Evolutionary conservation across 2,329 filamentous ascomycete species (phyloP).

Genomic region (Talaromyces albobiverticillius): DNA sequence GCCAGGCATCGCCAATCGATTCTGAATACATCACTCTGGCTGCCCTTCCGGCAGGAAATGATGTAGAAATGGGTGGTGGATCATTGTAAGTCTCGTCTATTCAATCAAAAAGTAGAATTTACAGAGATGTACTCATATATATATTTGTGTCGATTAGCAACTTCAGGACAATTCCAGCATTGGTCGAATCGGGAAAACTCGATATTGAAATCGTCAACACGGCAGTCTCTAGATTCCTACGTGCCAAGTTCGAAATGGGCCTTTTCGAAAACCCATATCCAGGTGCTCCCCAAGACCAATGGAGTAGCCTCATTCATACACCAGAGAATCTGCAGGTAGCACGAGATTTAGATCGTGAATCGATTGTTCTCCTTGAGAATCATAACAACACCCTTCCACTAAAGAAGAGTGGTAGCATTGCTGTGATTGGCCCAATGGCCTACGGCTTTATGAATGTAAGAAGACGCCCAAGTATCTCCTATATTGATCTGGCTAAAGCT

Average conservation of each 20-base stretch:
- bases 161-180: slow-evolving; percentile 63
- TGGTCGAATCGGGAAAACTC: slow-evolving; percentile 61
- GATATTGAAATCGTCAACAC: slow-evolving; percentile 59
- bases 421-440: slow-evolving; percentile 73
- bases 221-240: slow-evolving; percentile 64
- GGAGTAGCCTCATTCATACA: slow-evolving; percentile 61
- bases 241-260: slow-evolving; percentile 66
- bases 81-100: slow-evolving; percentile 55
- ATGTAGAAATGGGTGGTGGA: slow-evolving; percentile 74
- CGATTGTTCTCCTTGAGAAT: slow-evolving; percentile 61
- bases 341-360: slow-evolving; percentile 62
- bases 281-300: slow-evolving; percentile 55
- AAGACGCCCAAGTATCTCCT: slow-evolving; percentile 6
- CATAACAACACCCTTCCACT: slow-evolving; percentile 53
- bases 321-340: slow-evolving; percentile 58
- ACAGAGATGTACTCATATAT: background rate
- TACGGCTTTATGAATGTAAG: slow-evolving; percentile 67
- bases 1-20: slow-evolving; percentile 59
- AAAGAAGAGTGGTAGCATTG: slow-evolving; percentile 64
- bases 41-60: slow-evolving; percentile 65
- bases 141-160: slow-evolving; percentile 41
- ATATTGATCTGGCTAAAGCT: slow-evolving; percentile 15
- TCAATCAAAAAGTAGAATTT: too few species aligned
- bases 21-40: slow-evolving; percentile 63
- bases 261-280: slow-evolving; percentile 69